phyloP scores from a whole-genome alignment of 805 yeast species.

The Maudiozyma serrabonitensis region DNA sequence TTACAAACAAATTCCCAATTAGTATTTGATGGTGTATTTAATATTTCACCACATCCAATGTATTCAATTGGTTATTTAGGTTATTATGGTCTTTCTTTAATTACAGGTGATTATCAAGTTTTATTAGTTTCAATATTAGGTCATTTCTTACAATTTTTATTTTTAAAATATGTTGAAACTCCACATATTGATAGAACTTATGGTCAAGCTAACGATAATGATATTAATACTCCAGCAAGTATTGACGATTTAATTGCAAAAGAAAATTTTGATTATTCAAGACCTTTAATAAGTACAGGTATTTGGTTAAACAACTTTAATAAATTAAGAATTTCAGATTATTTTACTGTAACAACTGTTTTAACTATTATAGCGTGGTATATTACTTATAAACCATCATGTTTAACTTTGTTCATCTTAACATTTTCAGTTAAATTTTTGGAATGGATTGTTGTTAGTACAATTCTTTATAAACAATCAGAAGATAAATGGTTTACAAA shows the following conservation, averaged over 20 bases:
- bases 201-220: constrained; percentile 36
- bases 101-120: constrained; percentile 64
- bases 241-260: constrained; percentile 30
- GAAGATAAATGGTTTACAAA: constrained; percentile 52
- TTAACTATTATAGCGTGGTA: constrained; percentile 34
- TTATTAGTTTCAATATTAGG: constrained; percentile 62
- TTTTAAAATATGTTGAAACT: constrained; percentile 65
- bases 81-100: constrained; percentile 73
- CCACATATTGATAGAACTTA: constrained; percentile 82
- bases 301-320: constrained; percentile 47
- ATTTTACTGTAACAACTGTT: constrained; percentile 37
- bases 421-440: constrained; percentile 40
- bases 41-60: constrained; percentile 89
- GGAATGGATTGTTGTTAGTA: constrained; percentile 43
- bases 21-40: constrained; percentile 82
- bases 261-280: constrained; percentile 36
- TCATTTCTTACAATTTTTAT: constrained; percentile 67
- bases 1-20: constrained; percentile 57
- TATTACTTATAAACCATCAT: constrained; percentile 21
- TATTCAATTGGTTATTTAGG: constrained; percentile 84
- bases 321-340: constrained; percentile 54
- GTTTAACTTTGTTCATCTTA: constrained; percentile 28
- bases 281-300: constrained; percentile 45
- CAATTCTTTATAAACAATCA: constrained; percentile 50
- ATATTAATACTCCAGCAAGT: constrained; percentile 14